Evolutionary conservation across 805 yeast species (phyloP), one percentile per base, ranked within the genome.

Genomic region (Schizosaccharomyces pombe): DNA sequence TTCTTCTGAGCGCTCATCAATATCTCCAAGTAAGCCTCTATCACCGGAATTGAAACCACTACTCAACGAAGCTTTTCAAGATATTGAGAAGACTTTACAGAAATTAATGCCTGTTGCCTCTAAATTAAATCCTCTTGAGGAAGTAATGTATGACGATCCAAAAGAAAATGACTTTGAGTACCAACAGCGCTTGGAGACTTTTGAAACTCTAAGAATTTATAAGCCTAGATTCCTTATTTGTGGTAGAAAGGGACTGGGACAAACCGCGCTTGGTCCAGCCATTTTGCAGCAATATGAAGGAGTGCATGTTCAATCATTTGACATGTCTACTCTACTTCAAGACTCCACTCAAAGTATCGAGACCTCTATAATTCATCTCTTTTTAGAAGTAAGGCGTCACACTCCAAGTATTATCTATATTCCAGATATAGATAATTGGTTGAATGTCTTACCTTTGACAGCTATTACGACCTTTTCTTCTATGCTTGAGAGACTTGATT

Each of bases 301-400:
- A 0, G 85, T 80, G 61, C 89, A 85, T 62, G 79, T 85, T 12
- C 96, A 91, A 64, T 76, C 82, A 0, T 70, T 91, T 47, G 98
- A 91, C 63, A 68, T 91, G 56, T 82, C 86, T 1, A 72, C 80
- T 5, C 63, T 91, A 55, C 78, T 79, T 58, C 77, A 85, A 12
- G 96, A 89, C 60, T 72, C 89, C 5, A 77, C 85, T 0, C 33
- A 57, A 60, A 76, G 94, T 0, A 79, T 89, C 1, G 98, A 91
- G 64, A 81, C 85, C 62, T 74, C 82, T 0, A 73, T 86, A 22
- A 83, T 89, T 30, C 95, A 85, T 63, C 73, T 82, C 43, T 80
- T 91, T 61, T 71, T 82, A 24, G 98, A 91, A 66, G 91, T 94
- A 4, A 76, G 83, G 58, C 76, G 94, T 62, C 93, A 89, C 58